Conservation (phyloP, 2,329 filamentous ascomycete species). For the Colletotrichum chlorophyti region DNA sequence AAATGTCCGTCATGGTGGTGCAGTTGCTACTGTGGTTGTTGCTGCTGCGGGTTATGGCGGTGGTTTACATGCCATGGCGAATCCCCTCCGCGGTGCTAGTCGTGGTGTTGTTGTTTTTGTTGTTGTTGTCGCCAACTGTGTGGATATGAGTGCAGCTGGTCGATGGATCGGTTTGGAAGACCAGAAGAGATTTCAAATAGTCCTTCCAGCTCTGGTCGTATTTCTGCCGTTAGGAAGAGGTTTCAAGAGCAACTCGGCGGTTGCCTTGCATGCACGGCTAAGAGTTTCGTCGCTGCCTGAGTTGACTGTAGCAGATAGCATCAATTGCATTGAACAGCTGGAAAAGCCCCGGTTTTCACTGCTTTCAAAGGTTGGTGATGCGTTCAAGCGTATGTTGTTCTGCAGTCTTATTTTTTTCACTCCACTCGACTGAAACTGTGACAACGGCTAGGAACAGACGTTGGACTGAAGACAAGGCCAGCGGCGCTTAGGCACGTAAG, state of each 20-base stretch:
- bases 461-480: constrained; percentile 1
- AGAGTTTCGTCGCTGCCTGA: too few species aligned
- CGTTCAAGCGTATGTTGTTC: too few species aligned
- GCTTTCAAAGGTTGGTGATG: too few species aligned
- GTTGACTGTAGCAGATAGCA: constrained; percentile 5
- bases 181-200: constrained; percentile 58
- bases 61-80: too few species aligned
- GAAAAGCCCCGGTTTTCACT: too few species aligned
- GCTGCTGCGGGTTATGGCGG: too few species aligned
- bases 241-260: neutral
- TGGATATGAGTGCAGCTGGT: constrained; percentile 10
- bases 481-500: constrained; percentile 8
- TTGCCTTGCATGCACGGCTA: constrained; percentile 9
- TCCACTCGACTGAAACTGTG: neutral
- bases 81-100: too few species aligned
- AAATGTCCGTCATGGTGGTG: too few species aligned
- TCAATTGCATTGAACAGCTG: constrained; percentile 5
- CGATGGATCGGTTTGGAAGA: constrained; percentile 37
- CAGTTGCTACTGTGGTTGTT: too few species aligned
- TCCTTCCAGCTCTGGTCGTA: constrained; percentile 47
- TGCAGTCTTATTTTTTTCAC: too few species aligned
- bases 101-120: too few species aligned
- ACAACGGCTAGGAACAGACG: constrained; percentile 2
- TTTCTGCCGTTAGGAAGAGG: constrained; percentile 31
- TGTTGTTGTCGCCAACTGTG: too few species aligned